phyloP scores from a whole-genome alignment of 2,329 filamentous ascomycete genomes.

The Sclerotinia glacialis region DNA sequence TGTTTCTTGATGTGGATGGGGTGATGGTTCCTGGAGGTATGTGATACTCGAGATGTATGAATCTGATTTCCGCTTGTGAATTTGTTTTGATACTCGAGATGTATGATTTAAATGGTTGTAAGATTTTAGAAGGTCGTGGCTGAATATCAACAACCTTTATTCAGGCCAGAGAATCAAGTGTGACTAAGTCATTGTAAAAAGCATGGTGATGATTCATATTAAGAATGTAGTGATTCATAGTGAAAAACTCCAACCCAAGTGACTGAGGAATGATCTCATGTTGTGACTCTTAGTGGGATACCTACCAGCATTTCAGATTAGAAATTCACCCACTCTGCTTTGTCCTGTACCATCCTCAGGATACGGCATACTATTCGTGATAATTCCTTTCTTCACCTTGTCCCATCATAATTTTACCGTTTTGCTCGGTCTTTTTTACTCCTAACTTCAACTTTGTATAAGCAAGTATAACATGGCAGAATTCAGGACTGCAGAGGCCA shows the following conservation, averaged over 20 bases:
- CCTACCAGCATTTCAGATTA: background rate
- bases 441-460: background rate
- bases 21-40: background rate
- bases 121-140: background rate
- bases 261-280: background rate
- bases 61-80: background rate
- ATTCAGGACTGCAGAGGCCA: background rate
- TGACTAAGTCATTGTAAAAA: background rate
- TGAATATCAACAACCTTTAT: background rate
- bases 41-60: background rate
- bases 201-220: background rate
- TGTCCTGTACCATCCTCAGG: no score
- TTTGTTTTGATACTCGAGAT: background rate
- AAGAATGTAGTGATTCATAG: no score
- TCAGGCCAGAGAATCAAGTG: background rate
- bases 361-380: background rate
- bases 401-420: background rate
- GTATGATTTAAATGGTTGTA: background rate
- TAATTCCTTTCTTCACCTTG: accelerated
- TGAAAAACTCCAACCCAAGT: background rate
- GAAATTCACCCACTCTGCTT: background rate
- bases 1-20: background rate
- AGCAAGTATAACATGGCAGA: background rate
- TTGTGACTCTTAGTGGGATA: background rate
- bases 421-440: no score